These are phyloP conservation scores for Corymbia maculata DNA, from an alignment of 345 rosid species.

Conservation along the genomic window DNA sequence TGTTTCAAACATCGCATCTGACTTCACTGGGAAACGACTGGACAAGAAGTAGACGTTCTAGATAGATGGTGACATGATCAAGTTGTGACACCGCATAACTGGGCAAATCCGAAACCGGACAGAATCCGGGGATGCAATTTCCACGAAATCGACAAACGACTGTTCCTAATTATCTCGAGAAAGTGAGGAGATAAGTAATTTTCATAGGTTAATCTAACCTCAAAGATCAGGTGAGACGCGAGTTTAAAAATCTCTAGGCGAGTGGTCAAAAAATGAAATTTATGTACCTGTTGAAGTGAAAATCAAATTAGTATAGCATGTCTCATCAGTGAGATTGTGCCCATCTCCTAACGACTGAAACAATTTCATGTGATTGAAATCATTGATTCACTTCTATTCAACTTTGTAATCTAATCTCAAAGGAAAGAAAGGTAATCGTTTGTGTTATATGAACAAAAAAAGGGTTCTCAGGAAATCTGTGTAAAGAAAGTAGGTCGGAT, in stretches of 20 bases:
- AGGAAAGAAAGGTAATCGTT: not conserved
- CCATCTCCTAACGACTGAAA: not conserved
- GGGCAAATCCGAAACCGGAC: not conserved
- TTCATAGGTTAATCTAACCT: not conserved
- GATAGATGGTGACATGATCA: not conserved
- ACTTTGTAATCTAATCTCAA: not conserved
- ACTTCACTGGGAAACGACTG: not conserved
- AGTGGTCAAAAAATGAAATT: not conserved
- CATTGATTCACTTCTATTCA: rapidly evolving
- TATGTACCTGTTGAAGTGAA: not conserved
- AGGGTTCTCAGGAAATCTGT: not conserved
- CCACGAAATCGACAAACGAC: not conserved
- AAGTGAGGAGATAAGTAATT: not conserved
- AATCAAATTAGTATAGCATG: rapidly evolving
- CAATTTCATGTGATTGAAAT: not conserved
- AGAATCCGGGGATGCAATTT: not conserved
- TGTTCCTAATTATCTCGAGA: not conserved
- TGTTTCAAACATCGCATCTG: not conserved
- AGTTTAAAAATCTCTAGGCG: rapidly evolving
- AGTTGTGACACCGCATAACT: not conserved
- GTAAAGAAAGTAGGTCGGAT: not conserved
- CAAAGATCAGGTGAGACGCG: not conserved
- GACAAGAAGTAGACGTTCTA: not conserved
- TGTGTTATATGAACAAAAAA: not conserved
- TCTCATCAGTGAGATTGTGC: not conserved